Conservation (phyloP, 2,329 filamentous ascomycete species). For the Arthrobotrys sphaeroides region DNA sequence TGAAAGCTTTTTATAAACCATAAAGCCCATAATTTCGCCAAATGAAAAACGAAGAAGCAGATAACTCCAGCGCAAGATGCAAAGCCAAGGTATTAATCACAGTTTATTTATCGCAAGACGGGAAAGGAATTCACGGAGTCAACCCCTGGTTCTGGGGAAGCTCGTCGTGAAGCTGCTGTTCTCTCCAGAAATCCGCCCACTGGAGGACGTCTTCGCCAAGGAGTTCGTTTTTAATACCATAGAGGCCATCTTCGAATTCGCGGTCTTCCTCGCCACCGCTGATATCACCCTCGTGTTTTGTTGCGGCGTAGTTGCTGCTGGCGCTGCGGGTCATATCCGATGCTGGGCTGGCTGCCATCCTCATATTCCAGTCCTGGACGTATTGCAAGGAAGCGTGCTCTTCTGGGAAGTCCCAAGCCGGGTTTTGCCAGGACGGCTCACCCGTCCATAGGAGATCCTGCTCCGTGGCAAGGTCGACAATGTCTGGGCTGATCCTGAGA, state of each 20-base stretch:
- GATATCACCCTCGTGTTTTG: constrained; percentile 48
- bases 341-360: constrained; percentile 48
- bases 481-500: constrained; percentile 52
- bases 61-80: constrained; percentile 53
- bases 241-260: constrained; percentile 53
- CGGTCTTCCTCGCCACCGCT: constrained; percentile 53
- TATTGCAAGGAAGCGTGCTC: constrained; percentile 52
- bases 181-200: constrained; percentile 53
- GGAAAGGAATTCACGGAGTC: constrained; percentile 33
- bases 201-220: constrained; percentile 51
- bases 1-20: constrained; percentile 53
- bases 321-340: constrained; percentile 53
- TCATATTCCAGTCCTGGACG: constrained; percentile 52
- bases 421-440: constrained; percentile 50
- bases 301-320: constrained; percentile 48
- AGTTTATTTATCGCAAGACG: constrained; percentile 18
- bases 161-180: constrained; percentile 50
- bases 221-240: constrained; percentile 53
- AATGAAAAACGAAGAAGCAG: constrained; percentile 11
- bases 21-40: constrained; percentile 48
- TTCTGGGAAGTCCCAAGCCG: constrained; percentile 45
- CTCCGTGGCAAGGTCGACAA: constrained; percentile 52
- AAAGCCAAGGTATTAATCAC: constrained; percentile 47
- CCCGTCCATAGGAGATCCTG: constrained; percentile 51
- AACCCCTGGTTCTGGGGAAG: constrained; percentile 52